These are phyloP conservation scores for Hypomontagnella monticulosa DNA, from an alignment of 495 filamentous ascomycete genomes.

Conservation along the genomic window DNA sequence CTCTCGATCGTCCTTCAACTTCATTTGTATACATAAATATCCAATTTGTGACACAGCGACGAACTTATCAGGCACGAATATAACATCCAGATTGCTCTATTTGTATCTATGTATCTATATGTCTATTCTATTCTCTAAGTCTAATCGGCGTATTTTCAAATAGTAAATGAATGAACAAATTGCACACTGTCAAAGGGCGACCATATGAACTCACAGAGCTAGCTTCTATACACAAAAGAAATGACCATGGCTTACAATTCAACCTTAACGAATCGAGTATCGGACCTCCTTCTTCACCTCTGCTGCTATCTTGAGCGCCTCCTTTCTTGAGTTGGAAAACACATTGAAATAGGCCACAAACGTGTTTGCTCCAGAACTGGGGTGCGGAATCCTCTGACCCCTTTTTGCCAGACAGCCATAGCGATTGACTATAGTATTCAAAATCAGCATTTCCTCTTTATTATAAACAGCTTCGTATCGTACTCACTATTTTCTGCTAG, in stretches of 20 bases:
- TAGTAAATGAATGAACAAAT: background rate
- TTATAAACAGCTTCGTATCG: background rate
- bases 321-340: conserved; percentile 46
- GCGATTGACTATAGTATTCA: conserved; percentile 29
- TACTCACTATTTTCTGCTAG: conserved; percentile 40
- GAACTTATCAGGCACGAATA: too few relatives aligned
- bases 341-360: conserved; percentile 50
- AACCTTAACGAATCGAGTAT: conserved; percentile 38
- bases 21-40: background rate
- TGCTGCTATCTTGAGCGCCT: conserved; percentile 40
- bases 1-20: too few relatives aligned
- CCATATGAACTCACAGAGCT: conserved; percentile 1
- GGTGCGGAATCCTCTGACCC: conserved; percentile 46
- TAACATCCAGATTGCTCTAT: too few relatives aligned
- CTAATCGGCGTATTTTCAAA: background rate
- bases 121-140: conserved; percentile 11
- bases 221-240: background rate
- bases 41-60: background rate
- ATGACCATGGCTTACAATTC: background rate
- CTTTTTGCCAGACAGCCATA: conserved; percentile 45
- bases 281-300: conserved; percentile 42
- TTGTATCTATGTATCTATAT: too few relatives aligned
- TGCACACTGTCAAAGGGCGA: background rate
- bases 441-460: background rate
- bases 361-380: conserved; percentile 40